A percentile compares a stretch with the other conserved stretches of the same genome.
These are phyloP conservation scores for Colletotrichum salicis DNA, from an alignment of 2,329 filamentous ascomycete species.

Conservation along the genomic window DNA sequence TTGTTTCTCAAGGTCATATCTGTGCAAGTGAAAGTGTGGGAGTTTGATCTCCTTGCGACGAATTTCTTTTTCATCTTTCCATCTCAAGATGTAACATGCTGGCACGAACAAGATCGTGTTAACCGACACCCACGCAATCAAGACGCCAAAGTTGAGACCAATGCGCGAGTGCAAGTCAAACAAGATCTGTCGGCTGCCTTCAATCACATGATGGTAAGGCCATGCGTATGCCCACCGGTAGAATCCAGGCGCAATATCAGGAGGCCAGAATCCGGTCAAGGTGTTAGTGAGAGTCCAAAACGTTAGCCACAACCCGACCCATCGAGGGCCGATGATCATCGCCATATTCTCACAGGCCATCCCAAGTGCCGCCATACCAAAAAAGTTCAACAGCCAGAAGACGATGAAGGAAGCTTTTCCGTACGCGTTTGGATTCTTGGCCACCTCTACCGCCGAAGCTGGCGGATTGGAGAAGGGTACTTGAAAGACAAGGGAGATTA, in stretches of 20 bases:
- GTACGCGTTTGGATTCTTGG: constrained; percentile 17
- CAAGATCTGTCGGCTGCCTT: constrained; percentile 20
- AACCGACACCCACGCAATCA: constrained; percentile 13
- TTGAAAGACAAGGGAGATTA: constrained; percentile 20
- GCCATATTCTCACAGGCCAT: constrained; percentile 30
- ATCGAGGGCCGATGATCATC: constrained; percentile 19
- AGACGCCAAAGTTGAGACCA: constrained; percentile 20
- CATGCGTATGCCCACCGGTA: constrained; percentile 28
- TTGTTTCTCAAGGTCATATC: constrained; percentile 9
- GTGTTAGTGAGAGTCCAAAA: constrained; percentile 27
- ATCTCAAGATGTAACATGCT: constrained; percentile 21
- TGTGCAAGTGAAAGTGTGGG: constrained; percentile 8
- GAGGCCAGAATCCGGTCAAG: constrained; percentile 20
- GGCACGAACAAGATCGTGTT: constrained; percentile 9
- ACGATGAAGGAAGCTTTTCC: constrained; percentile 16
- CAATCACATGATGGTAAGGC: constrained; percentile 27
- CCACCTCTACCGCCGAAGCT: constrained; percentile 10
- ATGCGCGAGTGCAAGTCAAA: constrained; percentile 27
- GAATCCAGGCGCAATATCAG: constrained; percentile 21
- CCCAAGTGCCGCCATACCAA: constrained; percentile 24
- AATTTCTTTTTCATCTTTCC: constrained; percentile 22
- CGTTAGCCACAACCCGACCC: constrained; percentile 24
- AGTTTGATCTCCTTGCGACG: constrained; percentile 10
- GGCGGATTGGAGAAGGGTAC: constrained; percentile 22
- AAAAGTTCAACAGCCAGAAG: constrained; percentile 25